Conservation (phyloP, 345 rosid species). For the Rhodamnia argentea region DNA sequence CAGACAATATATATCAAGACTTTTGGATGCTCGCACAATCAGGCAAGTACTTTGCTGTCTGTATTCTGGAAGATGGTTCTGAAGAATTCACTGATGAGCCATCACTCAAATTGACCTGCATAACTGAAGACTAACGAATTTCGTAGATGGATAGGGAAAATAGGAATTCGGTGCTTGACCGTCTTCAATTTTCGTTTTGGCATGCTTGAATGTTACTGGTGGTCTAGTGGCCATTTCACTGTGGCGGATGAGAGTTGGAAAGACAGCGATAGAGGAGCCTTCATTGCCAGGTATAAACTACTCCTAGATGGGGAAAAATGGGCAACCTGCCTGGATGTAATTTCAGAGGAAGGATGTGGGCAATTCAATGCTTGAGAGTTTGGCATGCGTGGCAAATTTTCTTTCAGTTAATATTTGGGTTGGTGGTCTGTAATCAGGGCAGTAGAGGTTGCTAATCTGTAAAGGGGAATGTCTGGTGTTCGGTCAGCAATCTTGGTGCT, state of each 20-base stretch:
- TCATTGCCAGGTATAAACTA: neutral
- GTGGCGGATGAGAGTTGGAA: neutral
- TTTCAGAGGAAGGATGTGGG: neutral
- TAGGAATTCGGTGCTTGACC: neutral
- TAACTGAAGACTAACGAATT: neutral
- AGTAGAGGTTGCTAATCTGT: neutral
- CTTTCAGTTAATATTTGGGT: neutral
- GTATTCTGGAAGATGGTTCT: neutral
- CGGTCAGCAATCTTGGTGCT: neutral
- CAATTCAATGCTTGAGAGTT: neutral
- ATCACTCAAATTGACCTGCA: neutral
- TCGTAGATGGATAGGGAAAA: neutral
- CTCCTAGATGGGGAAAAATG: neutral
- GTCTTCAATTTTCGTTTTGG: neutral
- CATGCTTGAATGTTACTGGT: neutral
- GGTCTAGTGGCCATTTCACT: neutral
- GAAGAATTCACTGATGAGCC: neutral
- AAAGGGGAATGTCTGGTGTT: neutral
- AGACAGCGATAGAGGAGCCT: neutral
- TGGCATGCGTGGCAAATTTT: neutral
- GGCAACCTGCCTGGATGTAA: neutral
- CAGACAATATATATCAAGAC: conserved; percentile 82
- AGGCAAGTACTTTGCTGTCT: conserved; percentile 32
- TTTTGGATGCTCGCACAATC: conserved; percentile 94
- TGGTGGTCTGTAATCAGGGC: neutral